Conservation (phyloP, 768 basidiomycete genomes). For the Mycena sanguinolenta region DNA sequence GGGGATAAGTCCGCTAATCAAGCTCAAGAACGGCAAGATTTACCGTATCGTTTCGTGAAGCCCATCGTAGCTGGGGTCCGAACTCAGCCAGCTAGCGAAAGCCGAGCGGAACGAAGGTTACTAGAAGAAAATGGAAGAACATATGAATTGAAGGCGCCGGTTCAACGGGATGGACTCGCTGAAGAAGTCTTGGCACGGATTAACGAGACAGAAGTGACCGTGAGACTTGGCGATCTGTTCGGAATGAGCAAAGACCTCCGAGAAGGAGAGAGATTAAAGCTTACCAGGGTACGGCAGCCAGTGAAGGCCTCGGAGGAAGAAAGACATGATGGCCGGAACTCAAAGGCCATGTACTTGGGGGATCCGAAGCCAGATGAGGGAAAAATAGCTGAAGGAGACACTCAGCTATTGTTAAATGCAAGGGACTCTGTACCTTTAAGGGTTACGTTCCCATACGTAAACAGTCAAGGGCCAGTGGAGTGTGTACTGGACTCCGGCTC, state of each 20-base stretch:
- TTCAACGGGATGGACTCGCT: conserved; percentile 2
- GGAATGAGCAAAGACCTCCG: conserved; percentile 14
- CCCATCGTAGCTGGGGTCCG: conserved; percentile 1
- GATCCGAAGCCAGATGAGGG: too few relatives aligned
- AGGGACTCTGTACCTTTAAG: not conserved
- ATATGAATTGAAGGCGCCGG: conserved; percentile 7
- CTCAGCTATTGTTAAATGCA: too few relatives aligned
- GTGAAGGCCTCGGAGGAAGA: too few relatives aligned
- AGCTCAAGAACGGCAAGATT: not conserved
- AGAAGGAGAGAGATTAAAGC: conserved; percentile 5
- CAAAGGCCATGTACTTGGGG: too few relatives aligned
- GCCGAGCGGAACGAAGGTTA: not conserved
- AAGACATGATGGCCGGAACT: too few relatives aligned
- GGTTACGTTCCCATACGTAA: conserved; percentile 26
- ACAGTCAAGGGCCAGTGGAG: conserved; percentile 35
- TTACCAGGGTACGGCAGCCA: not conserved
- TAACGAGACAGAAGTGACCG: conserved; percentile 4
- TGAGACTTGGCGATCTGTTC: not conserved
- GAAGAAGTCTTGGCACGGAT: conserved; percentile 11
- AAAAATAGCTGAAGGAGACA: too few relatives aligned
- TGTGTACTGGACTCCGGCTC: conserved; percentile 43
- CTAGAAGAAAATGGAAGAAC: not conserved
- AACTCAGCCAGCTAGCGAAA: conserved; percentile 3
- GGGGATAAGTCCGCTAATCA: not conserved
- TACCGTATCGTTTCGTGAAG: conserved; percentile 2